Percentiles rank a stretch among this genome's conserved stretches.
phyloP scores from a whole-genome alignment of 805 yeast species.

The Saccharomycodes ludwigii region DNA sequence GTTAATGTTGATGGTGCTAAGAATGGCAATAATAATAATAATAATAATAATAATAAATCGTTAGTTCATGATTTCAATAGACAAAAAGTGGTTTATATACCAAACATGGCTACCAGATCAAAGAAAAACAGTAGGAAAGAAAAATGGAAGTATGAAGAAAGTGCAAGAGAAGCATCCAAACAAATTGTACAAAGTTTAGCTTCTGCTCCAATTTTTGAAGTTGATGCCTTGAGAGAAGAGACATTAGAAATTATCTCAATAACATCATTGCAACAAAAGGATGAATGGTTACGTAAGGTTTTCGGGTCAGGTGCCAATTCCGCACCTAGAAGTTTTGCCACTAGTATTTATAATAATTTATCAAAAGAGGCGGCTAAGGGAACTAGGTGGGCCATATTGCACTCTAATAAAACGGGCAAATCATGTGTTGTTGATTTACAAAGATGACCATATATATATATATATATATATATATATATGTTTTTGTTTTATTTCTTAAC shows the following conservation, averaged over 20 bases:
- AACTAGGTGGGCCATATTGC: slow-evolving; percentile 61
- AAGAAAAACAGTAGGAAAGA: slow-evolving; percentile 66
- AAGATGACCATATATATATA: slow-evolving; percentile 24
- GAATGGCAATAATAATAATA: not conserved
- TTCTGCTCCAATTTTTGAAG: slow-evolving; percentile 59
- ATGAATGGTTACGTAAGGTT: slow-evolving; percentile 69
- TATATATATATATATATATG: not conserved
- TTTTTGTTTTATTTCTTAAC: not conserved
- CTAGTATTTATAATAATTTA: slow-evolving; percentile 59
- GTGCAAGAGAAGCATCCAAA: slow-evolving; percentile 49
- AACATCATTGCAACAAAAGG: slow-evolving; percentile 62
- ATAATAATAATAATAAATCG: not conserved
- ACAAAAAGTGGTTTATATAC: slow-evolving; percentile 54
- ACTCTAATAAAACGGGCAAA: slow-evolving; percentile 67
- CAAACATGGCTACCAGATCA: slow-evolving; percentile 74
- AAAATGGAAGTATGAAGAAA: slow-evolving; percentile 65
- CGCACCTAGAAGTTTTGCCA: slow-evolving; percentile 68
- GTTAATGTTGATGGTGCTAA: slow-evolving; percentile 1
- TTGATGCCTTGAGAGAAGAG: slow-evolving; percentile 72
- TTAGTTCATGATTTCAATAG: not conserved
- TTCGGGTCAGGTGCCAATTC: slow-evolving; percentile 66
- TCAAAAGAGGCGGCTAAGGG: slow-evolving; percentile 64
- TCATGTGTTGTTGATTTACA: slow-evolving; percentile 57
- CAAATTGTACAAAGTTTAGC: slow-evolving; percentile 41
- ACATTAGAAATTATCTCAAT: slow-evolving; percentile 72